A percentile compares a stretch with the other conserved stretches of the same genome.
phyloP scores from a whole-genome alignment of 2,329 filamentous ascomycete genomes.

The Fusarium sp. region DNA sequence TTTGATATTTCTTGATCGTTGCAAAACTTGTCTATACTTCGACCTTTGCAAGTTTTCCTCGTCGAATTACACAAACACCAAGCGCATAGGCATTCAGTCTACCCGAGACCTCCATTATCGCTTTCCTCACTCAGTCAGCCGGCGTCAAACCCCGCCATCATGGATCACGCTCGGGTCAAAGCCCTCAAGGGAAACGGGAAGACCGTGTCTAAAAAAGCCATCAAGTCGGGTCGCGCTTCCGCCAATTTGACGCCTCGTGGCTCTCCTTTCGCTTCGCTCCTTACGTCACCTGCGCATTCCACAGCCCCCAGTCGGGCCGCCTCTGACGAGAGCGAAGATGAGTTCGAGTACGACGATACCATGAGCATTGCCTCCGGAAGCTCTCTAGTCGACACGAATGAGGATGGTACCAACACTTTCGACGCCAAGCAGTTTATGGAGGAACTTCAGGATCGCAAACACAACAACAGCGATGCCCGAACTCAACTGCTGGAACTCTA shows the following conservation, averaged over 20 bases:
- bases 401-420: slow-evolving; percentile 75
- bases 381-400: slow-evolving; percentile 64
- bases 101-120: neutral
- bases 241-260: slow-evolving; percentile 66
- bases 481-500: slow-evolving; percentile 58
- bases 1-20: slow-evolving; percentile 20
- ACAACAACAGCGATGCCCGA: slow-evolving; percentile 77
- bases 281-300: slow-evolving; percentile 68
- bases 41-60: slow-evolving; percentile 41
- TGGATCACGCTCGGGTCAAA: slow-evolving; percentile 75
- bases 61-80: slow-evolving; percentile 22
- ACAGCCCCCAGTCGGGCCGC: slow-evolving; percentile 69
- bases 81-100: neutral
- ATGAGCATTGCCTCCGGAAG: slow-evolving; percentile 56
- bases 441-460: slow-evolving; percentile 79
- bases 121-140: neutral
- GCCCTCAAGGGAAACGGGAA: slow-evolving; percentile 76
- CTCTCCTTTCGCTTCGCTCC: slow-evolving; percentile 68
- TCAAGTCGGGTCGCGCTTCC: slow-evolving; percentile 68
- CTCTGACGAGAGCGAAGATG: slow-evolving; percentile 70
- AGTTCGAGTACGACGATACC: slow-evolving; percentile 58
- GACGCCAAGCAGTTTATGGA: slow-evolving; percentile 71
- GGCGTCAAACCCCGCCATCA: slow-evolving; percentile 44
- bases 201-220: slow-evolving; percentile 76
- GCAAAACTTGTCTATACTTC: slow-evolving; percentile 14